These are phyloP conservation scores for Xylaria digitata DNA, from an alignment of 2,329 filamentous ascomycete species.

Conservation along the genomic window DNA sequence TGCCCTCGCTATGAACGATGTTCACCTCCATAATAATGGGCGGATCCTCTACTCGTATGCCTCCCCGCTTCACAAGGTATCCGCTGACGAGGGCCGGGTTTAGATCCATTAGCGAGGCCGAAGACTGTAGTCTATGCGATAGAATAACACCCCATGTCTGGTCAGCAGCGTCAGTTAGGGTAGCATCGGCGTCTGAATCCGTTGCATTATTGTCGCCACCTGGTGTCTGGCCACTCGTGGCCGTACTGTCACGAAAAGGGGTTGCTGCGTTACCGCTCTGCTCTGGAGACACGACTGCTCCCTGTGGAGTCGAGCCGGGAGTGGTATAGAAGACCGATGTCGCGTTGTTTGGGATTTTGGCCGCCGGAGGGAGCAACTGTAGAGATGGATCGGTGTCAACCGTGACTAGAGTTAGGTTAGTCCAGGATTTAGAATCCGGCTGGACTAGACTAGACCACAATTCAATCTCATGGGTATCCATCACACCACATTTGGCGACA, in stretches of 20 bases:
- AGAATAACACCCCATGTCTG: slow-evolving; percentile 81
- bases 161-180: slow-evolving; percentile 78
- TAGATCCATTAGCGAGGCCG: slow-evolving; percentile 64
- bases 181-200: slow-evolving; percentile 72
- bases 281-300: slow-evolving; percentile 70
- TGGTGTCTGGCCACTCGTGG: slow-evolving; percentile 59
- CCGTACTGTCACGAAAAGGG: slow-evolving; percentile 55
- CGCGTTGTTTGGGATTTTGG: slow-evolving; percentile 60
- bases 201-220: slow-evolving; percentile 54
- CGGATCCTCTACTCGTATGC: slow-evolving; percentile 65
- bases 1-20: slow-evolving; percentile 67
- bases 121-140: slow-evolving; percentile 72
- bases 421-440: slow-evolving; percentile 61
- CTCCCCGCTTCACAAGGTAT: slow-evolving; percentile 73
- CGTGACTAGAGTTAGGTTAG: slow-evolving; percentile 70
- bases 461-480: slow-evolving; percentile 74
- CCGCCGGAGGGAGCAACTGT: slow-evolving; percentile 68
- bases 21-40: slow-evolving; percentile 73
- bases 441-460: slow-evolving; percentile 66
- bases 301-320: slow-evolving; percentile 75
- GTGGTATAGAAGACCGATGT: slow-evolving; percentile 66
- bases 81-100: slow-evolving; percentile 71
- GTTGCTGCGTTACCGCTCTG: slow-evolving; percentile 64
- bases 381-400: slow-evolving; percentile 74
- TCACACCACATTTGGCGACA: slow-evolving; percentile 75